Base-by-base conservation (phyloP, 257 asterid genomes). In the Knoxia roxburghii region DNA sequence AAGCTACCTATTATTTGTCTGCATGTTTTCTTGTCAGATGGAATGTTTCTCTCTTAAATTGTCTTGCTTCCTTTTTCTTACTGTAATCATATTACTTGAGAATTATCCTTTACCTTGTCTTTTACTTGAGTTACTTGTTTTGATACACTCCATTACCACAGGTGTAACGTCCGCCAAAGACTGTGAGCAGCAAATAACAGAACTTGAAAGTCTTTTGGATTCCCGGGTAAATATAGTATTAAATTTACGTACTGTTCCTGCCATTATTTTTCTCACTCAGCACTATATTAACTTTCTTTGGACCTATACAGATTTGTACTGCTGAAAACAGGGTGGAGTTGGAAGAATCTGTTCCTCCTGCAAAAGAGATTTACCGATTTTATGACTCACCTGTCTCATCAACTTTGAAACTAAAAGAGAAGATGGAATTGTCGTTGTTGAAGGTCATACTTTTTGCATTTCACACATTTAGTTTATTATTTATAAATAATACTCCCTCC, bases 121-220 rank as follows among this genome's bases (percentile, higher is more conserved):
- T 41, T 65, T 65, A 39, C 32, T 18, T 29, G 45, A 12, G 1
- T 66, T 63, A 66, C 56, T 63, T 61, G 33, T 64, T 76, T 75
- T 75, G 24, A 62, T 64, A 45, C 58, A 35, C 67, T 40, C 66
- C 48, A 45, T 68, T 51, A 67, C 54, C 59, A 78, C 77, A 84
- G 95, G 95, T 23, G 77, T 82, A 62, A 75, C 82, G 48, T 76
- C 90, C 64, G 37, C 37, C 26, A 61, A 66, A 68, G 82, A 75
- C 61, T 79, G 83, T n/a, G 72, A 74, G 76, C 77, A 72, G 72
- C 85, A 86, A 73, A 77, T 87, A 46, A 71, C 72, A 61, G 91
- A 82, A 73, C 95, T 93, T 55, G 96, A 93, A 85, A 76, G 74
- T 68, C 81, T 88, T 75, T 77, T 90, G 78, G 97, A 93, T 80